Evolutionary conservation across 2,329 filamentous ascomycete genomes (phyloP), one percentile per base, ranked within the genome.

Genomic region (Mariannaea elegans): DNA sequence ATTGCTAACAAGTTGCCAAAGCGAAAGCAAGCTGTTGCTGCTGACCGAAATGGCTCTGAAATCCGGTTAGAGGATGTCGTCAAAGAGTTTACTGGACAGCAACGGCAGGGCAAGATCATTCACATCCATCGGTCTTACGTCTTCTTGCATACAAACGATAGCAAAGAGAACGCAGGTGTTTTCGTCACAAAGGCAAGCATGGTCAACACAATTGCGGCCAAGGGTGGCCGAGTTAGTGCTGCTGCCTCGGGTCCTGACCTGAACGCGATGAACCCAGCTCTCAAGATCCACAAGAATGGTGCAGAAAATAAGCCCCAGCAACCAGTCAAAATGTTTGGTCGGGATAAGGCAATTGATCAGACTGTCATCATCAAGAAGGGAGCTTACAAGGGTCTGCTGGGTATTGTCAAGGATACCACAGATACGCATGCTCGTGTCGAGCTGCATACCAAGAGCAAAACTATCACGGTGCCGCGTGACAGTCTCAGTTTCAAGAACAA

Each of bases 361-460:
- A 97, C 93, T 1, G 93, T 98, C 42, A 92, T 90, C 50, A 91
- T 98, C 71, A 87, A 89, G 57, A 93, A 90, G 73, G 95, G 95
- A 24, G 88, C 90, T 19, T 93, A 94, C 81, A 99, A 99, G 78
- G 94, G 94, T 56, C 83, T 97, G 41, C 82, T 98, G 39, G 95
- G 95, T 69, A 97, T 97, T 66, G 94, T 99, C 69, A 97, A 97
- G 74, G 94, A 98, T 73, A 91, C 94, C 1, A 97, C 92, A 7
- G 94, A 96, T 69, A 87, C 87, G 3, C 87, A 91, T 71, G 94
- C 93, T 27, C 90, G 94, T 64, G 91, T 99, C 39, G 95, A 99
- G 78, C 81, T 99, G 36, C 94, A 98, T 74, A 94, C 94, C 6
- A 97, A 97, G 81, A 92, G 89, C 78, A 98, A 97, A 82, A 90